phyloP scores from a whole-genome alignment of 495 filamentous ascomycete genomes.

The Neurospora sp. region DNA sequence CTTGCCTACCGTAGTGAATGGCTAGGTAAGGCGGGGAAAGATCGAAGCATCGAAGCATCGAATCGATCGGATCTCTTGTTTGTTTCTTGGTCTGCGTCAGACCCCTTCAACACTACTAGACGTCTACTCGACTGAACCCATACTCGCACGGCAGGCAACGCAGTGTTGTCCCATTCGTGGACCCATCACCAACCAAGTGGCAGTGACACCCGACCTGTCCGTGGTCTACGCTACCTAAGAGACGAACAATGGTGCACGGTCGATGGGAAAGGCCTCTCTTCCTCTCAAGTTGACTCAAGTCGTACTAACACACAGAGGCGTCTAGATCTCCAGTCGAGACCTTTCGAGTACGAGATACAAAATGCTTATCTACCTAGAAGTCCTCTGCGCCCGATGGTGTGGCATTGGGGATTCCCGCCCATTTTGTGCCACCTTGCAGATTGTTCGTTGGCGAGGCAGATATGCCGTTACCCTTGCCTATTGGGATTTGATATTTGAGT shows the following conservation, averaged over 20 bases:
- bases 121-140: not conserved
- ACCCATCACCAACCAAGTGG: not conserved
- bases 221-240: not conserved
- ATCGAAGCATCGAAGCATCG: not conserved
- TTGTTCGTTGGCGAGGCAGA: not conserved
- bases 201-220: not conserved
- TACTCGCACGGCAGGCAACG: not conserved
- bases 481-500: not conserved
- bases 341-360: not conserved
- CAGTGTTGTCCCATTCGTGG: not conserved
- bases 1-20: not conserved
- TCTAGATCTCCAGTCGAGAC: not conserved
- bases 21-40: not conserved
- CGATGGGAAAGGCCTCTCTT: not conserved
- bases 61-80: not conserved
- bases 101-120: not conserved
- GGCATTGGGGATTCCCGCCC: not conserved
- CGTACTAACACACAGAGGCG: too few species aligned
- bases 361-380: not conserved
- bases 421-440: not conserved
- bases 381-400: not conserved
- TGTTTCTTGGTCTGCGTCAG: not conserved
- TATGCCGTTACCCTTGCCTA: not conserved
- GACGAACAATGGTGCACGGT: too few species aligned
- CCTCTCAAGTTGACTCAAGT: too few species aligned